A percentile compares a stretch with the other conserved stretches of the same genome.
Conservation (phyloP, 2,329 filamentous ascomycete genomes). For the Hyphodiscus sp. region DNA sequence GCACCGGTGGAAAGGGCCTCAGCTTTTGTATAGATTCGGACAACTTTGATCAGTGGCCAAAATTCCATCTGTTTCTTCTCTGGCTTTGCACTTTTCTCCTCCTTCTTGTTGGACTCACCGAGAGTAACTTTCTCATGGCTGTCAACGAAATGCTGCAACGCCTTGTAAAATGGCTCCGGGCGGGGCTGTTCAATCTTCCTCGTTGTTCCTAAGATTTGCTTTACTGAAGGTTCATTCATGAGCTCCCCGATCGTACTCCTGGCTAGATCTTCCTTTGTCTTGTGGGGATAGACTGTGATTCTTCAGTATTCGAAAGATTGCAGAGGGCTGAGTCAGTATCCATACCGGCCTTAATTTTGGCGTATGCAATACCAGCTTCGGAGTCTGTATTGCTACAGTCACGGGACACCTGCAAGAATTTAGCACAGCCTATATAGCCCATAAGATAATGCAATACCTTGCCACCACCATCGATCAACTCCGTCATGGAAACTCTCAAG, state of each 20-base stretch:
- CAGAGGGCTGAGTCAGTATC: neutral
- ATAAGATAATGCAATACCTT: constrained; percentile 27
- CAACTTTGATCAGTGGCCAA: constrained; percentile 35
- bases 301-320: constrained; percentile 32
- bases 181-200: constrained; percentile 10
- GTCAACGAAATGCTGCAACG: constrained; percentile 21
- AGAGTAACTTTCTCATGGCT: constrained; percentile 22
- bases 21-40: constrained; percentile 39
- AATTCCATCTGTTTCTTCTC: constrained; percentile 30
- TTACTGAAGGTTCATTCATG: constrained; percentile 19
- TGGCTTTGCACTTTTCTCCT: constrained; percentile 21
- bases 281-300: constrained; percentile 38
- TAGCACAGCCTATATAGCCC: too few relatives aligned
- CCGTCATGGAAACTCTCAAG: constrained; percentile 11
- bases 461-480: constrained; percentile 13
- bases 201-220: constrained; percentile 16
- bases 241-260: constrained; percentile 11
- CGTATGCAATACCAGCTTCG: constrained; percentile 39
- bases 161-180: constrained; percentile 16
- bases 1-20: constrained; percentile 42
- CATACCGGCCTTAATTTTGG: constrained; percentile 41
- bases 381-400: constrained; percentile 16
- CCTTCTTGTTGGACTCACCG: constrained; percentile 32
- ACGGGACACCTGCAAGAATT: constrained; percentile 18
- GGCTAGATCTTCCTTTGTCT: constrained; percentile 35